A percentile compares a stretch with the other conserved stretches of the same genome.
phyloP scores from a whole-genome alignment of 768 basidiomycete species.

The Crepidotus variabilis region DNA sequence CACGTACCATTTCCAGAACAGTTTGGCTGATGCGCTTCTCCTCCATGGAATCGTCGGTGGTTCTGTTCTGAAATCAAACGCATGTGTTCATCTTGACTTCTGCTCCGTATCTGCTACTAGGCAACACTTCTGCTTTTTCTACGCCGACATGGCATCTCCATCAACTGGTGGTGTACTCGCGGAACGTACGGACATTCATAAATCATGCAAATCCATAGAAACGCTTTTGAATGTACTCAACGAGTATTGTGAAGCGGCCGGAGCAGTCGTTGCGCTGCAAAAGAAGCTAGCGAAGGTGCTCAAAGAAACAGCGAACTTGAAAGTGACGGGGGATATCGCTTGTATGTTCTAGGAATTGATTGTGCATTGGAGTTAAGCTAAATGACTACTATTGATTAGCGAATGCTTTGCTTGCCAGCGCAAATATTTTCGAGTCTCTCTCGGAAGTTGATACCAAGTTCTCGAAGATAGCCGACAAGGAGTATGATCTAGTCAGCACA shows the following conservation, averaged over 20 bases:
- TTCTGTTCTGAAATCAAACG: not conserved
- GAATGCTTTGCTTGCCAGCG: conserved; percentile 63
- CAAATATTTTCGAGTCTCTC: conserved; percentile 64
- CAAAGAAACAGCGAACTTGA: conserved; percentile 59
- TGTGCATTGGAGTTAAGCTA: conserved; percentile 6
- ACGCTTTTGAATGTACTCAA: conserved; percentile 59
- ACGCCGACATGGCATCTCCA: conserved; percentile 6
- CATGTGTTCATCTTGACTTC: not conserved
- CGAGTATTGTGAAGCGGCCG: conserved; percentile 73
- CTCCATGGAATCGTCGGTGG: not conserved
- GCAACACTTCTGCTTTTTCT: no score
- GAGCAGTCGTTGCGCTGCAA: conserved; percentile 58
- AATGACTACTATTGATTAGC: conserved; percentile 32
- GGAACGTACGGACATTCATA: conserved; percentile 74
- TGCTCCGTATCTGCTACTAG: not conserved
- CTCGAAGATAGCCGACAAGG: conserved; percentile 69
- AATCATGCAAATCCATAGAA: conserved; percentile 75
- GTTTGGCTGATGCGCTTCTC: not conserved
- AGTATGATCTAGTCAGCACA: conserved; percentile 57
- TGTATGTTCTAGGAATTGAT: conserved; percentile 37
- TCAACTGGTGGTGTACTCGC: conserved; percentile 27
- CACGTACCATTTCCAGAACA: not conserved
- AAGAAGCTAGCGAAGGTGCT: conserved; percentile 74
- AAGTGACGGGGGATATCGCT: conserved; percentile 57
- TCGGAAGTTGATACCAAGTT: conserved; percentile 74